Evolutionary conservation across 202 grass and related monocot species (phyloP).

Genomic region (Carex sylvatica): DNA sequence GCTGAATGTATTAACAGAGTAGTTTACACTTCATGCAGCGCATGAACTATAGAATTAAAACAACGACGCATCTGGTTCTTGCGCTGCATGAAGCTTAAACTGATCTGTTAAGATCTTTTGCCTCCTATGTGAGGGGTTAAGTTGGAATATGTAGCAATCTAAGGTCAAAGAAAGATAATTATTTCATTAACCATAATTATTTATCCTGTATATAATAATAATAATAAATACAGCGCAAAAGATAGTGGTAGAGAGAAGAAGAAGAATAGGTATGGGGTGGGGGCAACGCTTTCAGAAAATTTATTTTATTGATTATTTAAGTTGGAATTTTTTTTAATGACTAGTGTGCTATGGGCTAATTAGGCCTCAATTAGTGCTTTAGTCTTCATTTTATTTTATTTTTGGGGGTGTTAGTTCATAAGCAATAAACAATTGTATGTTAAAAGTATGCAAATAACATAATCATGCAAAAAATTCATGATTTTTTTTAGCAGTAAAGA

Average conservation of each 20-base stretch:
- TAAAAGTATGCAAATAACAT: neutral
- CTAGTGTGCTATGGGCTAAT: slow-evolving; percentile 10
- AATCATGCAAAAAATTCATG: neutral
- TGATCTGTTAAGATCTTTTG: too few species aligned
- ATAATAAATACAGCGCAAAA: slow-evolving; percentile 40
- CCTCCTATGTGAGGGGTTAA: slow-evolving; percentile 37
- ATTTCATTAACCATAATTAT: slow-evolving; percentile 46
- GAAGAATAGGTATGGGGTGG: slow-evolving; percentile 26
- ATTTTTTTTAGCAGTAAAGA: neutral
- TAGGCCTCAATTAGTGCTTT: neutral
- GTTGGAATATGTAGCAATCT: slow-evolving; percentile 33
- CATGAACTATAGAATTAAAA: too few species aligned
- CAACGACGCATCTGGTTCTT: too few species aligned
- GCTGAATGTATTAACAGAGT: too few species aligned
- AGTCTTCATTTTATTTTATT: neutral
- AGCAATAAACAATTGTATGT: neutral
- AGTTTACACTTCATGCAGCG: too few species aligned
- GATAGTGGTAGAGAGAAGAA: slow-evolving; percentile 43
- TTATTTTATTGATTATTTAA: slow-evolving; percentile 37
- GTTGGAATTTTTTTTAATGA: slow-evolving; percentile 21
- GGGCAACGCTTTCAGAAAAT: slow-evolving; percentile 31
- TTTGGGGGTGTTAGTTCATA: neutral
- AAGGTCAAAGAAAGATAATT: slow-evolving; percentile 46
- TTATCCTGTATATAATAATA: slow-evolving; percentile 14
- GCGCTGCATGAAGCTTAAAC: too few species aligned